Percentiles rank a stretch among this genome's conserved stretches.
phyloP scores from a whole-genome alignment of 139 green algal genomes.

The Edaphochlamys debaryana region DNA sequence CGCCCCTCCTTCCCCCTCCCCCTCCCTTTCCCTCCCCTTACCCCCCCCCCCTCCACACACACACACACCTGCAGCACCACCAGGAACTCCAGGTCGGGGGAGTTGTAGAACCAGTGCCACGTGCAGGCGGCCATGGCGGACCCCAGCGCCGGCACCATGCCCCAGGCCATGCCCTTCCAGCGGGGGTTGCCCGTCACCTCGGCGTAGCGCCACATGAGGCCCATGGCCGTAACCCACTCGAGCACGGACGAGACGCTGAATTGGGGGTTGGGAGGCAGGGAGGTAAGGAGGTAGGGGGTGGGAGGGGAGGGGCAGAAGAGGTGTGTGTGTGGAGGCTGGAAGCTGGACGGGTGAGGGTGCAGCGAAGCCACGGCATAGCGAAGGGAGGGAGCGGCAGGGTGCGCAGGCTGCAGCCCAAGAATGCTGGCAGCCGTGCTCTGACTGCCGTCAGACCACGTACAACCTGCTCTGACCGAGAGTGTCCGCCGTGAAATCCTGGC shows the following conservation, averaged over 20 bases:
- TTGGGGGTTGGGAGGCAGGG: not conserved
- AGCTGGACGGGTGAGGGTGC: no score
- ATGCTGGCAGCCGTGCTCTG: no score
- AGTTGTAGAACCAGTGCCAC: slow-evolving; percentile 96
- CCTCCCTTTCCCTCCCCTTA: not conserved
- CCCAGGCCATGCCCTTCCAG: slow-evolving; percentile 93
- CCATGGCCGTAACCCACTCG: slow-evolving; percentile 90
- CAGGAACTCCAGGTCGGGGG: slow-evolving; percentile 76
- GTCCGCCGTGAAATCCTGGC: no score
- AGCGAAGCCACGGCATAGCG: no score
- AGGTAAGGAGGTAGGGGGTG: no score
- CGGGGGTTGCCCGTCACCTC: slow-evolving; percentile 76
- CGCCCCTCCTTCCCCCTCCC: not conserved
- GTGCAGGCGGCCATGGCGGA: slow-evolving; percentile 89
- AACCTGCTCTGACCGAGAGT: no score
- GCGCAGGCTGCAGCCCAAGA: no score
- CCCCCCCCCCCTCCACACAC: not conserved
- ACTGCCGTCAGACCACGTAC: no score
- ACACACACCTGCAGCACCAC: slow-evolving; percentile 68
- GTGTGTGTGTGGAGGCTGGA: no score
- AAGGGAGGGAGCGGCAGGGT: no score
- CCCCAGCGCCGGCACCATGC: slow-evolving; percentile 89
- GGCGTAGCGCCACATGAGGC: slow-evolving; percentile 89
- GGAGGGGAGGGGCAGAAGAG: no score
- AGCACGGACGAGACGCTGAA: slow-evolving; percentile 51